Percentiles rank a stretch among this genome's conserved stretches.
These are phyloP conservation scores for Paxillus rubicundulus DNA, from an alignment of 768 basidiomycete genomes.

Conservation along the genomic window DNA sequence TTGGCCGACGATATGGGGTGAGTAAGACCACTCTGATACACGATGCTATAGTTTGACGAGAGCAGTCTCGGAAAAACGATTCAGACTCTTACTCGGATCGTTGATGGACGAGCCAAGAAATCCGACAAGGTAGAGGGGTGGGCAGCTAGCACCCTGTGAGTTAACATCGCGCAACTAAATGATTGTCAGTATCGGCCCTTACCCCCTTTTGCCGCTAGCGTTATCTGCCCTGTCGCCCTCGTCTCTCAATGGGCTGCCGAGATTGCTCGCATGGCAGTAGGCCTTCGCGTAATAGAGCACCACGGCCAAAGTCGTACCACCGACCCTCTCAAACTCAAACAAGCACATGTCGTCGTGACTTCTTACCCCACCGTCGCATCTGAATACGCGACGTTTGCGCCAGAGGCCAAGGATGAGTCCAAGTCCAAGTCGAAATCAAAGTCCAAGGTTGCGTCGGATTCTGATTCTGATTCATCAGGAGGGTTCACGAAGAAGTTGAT, in stretches of 20 bases:
- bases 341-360: slow-evolving; percentile 75
- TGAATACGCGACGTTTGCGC: slow-evolving; percentile 60
- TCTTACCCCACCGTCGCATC: slow-evolving; percentile 84
- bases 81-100: slow-evolving; percentile 83
- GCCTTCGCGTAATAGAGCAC: slow-evolving; percentile 73
- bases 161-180: neutral
- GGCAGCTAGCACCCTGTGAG: slow-evolving; percentile 69
- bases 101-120: slow-evolving; percentile 72
- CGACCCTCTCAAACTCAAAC: slow-evolving; percentile 52
- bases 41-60: slow-evolving; percentile 5
- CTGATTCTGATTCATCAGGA: slow-evolving; percentile 37
- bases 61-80: slow-evolving; percentile 83
- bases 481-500: slow-evolving; percentile 38
- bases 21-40: slow-evolving; percentile 7
- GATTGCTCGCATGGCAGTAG: slow-evolving; percentile 65
- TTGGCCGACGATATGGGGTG: slow-evolving; percentile 91
- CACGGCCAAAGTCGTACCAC: slow-evolving; percentile 76
- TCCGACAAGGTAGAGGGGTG: slow-evolving; percentile 72
- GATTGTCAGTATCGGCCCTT: neutral
- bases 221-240: slow-evolving; percentile 84
- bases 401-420: slow-evolving; percentile 52
- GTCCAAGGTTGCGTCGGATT: slow-evolving; percentile 28
- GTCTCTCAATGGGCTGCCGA: slow-evolving; percentile 92
- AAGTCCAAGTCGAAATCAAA: slow-evolving; percentile 37
- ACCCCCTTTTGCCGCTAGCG: slow-evolving; percentile 42